Percentiles rank a stretch among this genome's conserved stretches.
Evolutionary conservation across 805 yeast species (phyloP).

Genomic region (Candida yuanshanica): DNA sequence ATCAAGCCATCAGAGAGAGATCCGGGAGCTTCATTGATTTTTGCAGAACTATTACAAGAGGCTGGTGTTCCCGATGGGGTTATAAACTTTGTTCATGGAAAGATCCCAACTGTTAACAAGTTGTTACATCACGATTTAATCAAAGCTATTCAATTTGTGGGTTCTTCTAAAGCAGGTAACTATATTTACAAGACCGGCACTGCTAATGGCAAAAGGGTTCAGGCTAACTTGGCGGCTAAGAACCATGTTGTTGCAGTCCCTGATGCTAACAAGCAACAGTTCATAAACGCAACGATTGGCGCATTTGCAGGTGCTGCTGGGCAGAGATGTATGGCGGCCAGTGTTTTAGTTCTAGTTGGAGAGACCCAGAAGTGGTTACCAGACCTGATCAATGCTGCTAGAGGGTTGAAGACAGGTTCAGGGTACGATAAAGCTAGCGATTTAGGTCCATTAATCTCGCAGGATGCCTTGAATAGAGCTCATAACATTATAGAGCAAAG

Average conservation of each 20-base stretch:
- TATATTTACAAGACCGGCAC: conserved; percentile 64
- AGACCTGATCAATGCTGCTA: conserved; percentile 55
- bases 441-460: conserved; percentile 66
- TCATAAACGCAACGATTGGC: conserved; percentile 61
- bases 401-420: conserved; percentile 50
- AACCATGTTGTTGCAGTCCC: conserved; percentile 70
- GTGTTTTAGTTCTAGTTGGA: conserved; percentile 69
- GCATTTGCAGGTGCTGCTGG: conserved; percentile 85
- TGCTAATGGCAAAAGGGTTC: conserved; percentile 70
- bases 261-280: conserved; percentile 61
- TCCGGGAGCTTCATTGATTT: conserved; percentile 70
- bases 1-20: conserved; percentile 68
- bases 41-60: conserved; percentile 60
- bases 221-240: conserved; percentile 73
- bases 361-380: conserved; percentile 52
- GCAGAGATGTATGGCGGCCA: conserved; percentile 78
- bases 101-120: conserved; percentile 64
- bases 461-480: conserved; percentile 47
- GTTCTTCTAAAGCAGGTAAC: conserved; percentile 70
- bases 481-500: conserved; percentile 46
- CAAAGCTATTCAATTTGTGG: conserved; percentile 72
- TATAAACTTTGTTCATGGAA: conserved; percentile 65
- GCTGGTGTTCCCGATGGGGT: conserved; percentile 76
- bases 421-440: conserved; percentile 60
- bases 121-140: conserved; percentile 63